Evolutionary conservation across 805 yeast genomes (phyloP).

Genomic region (Wickerhamomyces ciferrii): DNA sequence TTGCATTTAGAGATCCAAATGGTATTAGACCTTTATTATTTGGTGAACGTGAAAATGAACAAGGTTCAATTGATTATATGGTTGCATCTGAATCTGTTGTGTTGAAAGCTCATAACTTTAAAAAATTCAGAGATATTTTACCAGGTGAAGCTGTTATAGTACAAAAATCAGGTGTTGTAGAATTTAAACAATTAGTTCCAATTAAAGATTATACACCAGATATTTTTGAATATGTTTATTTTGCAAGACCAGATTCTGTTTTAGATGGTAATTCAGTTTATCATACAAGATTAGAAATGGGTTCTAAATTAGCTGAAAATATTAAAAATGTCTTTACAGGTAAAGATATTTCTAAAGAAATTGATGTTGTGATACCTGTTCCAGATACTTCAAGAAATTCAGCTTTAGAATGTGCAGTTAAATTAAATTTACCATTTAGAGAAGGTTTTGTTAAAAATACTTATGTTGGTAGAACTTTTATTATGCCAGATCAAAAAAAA

Average conservation of each 20-base stretch:
- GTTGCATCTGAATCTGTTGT: constrained; percentile 95
- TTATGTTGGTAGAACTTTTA: constrained; percentile 95
- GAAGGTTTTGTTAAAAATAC: constrained; percentile 97
- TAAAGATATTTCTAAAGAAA: constrained; percentile 44
- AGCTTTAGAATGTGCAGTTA: constrained; percentile 86
- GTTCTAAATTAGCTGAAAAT: constrained; percentile 76
- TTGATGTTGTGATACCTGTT: constrained; percentile 96
- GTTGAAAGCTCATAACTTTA: constrained; percentile 84
- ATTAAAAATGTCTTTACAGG: constrained; percentile 42
- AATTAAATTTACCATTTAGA: constrained; percentile 77
- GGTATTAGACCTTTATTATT: constrained; percentile 89
- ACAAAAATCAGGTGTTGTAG: constrained; percentile 73
- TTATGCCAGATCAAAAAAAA: constrained; percentile 97
- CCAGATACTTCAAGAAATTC: constrained; percentile 98
- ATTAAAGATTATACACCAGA: constrained; percentile 84
- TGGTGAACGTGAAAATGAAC: constrained; percentile 71
- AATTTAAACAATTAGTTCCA: constrained; percentile 81
- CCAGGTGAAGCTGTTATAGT: constrained; percentile 98
- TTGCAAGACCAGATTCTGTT: constrained; percentile 96
- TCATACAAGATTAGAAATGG: constrained; percentile 91
- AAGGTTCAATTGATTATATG: constrained; percentile 84
- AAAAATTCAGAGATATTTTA: constrained; percentile 69
- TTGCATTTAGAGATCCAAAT: constrained; percentile 96
- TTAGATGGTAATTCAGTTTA: constrained; percentile 96
- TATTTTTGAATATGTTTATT: constrained; percentile 94